Base-by-base conservation (phyloP, 352 stramenopile species). In the Pythium phragmiticola region DNA sequence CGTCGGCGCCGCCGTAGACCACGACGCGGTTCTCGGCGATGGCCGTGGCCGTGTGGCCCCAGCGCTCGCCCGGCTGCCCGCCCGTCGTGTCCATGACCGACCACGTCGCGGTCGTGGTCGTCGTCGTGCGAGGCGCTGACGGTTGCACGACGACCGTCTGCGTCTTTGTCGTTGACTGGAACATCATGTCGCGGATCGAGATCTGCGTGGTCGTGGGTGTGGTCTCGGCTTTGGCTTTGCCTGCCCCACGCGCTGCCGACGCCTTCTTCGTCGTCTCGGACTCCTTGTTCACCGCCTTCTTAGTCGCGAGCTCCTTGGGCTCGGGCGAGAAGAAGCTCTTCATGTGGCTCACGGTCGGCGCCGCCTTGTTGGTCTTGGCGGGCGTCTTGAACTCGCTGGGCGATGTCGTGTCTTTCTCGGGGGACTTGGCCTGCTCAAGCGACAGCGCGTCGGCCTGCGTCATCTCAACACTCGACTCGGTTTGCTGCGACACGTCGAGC, bases 1-100 rank as follows among this genome's bases (percentile, higher is more conserved):
- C 87, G 57, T 94, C 85, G 47, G 95, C 90, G 39, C 94, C 94
- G 33, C 94, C 94, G 63, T 98, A 98, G 6, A 98, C 69, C 13
- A 98, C 80, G 12, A 98, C 72, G 19, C 88, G 83, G 46, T 89
- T 72, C 53, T 94, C 74, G 17, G 88, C 87, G 60, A 98, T 96
- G 62, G 82, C 80, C 5, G 92, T 98, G 51, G 89, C 89, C 0
- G 83, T 95, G 61, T 96, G 87, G 47, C 92, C 94, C 94, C 94
- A 98, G 39, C 92, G 84, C 56, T 87, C 84, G 43, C 58, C 45
- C 0, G 82, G 80, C 4, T 42, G 23, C 8, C 28, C 62, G 3
- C 76, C 86, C 8, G 72, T 57, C 30, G 70, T 63, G 30, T 76
- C 67, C 11, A 92, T 54, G 34, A 66, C 53, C n/a, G 73, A 70